A percentile compares a stretch with the other conserved stretches of the same genome.
These are phyloP conservation scores for Ophiocordyceps unilateralis DNA, from an alignment of 2,329 filamentous ascomycete species.

Conservation along the genomic window DNA sequence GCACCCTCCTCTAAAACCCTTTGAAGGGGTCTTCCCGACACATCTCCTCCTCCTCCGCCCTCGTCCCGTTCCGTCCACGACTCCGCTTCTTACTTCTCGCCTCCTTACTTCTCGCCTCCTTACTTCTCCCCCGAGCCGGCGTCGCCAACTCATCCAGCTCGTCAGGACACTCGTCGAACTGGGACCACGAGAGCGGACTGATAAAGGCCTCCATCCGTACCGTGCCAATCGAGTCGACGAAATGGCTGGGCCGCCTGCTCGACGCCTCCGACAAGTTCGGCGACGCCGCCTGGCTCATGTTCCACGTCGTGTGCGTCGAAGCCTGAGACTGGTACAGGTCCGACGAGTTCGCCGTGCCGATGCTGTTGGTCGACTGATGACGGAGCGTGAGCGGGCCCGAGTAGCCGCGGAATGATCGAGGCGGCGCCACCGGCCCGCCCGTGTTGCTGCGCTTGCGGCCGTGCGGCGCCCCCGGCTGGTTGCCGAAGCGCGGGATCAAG, in stretches of 20 bases:
- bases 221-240: conserved; percentile 80
- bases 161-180: conserved; percentile 27
- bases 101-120: conserved; percentile 36
- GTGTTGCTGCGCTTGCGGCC: conserved; percentile 82
- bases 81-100: conserved; percentile 28
- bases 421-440: conserved; percentile 49
- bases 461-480: conserved; percentile 43
- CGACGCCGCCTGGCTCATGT: conserved; percentile 26
- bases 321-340: conserved; percentile 41
- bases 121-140: conserved; percentile 32
- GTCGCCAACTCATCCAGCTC: conserved; percentile 33
- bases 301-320: conserved; percentile 28
- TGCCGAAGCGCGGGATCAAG: conserved; percentile 51
- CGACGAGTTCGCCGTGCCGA: conserved; percentile 39
- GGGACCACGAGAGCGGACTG: conserved; percentile 35
- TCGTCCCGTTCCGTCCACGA: neutral
- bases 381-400: conserved; percentile 37
- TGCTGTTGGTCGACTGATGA: conserved; percentile 29
- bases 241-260: conserved; percentile 33
- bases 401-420: conserved; percentile 71
- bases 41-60: too few species aligned
- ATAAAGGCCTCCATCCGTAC: conserved; percentile 98
- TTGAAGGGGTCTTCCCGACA: neutral
- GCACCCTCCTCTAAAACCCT: neutral
- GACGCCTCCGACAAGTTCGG: conserved; percentile 39